Evolutionary conservation across 768 basidiomycete genomes (phyloP), one percentile per base, ranked within the genome.

Genomic region (Lepiota brunneoincarnata): DNA sequence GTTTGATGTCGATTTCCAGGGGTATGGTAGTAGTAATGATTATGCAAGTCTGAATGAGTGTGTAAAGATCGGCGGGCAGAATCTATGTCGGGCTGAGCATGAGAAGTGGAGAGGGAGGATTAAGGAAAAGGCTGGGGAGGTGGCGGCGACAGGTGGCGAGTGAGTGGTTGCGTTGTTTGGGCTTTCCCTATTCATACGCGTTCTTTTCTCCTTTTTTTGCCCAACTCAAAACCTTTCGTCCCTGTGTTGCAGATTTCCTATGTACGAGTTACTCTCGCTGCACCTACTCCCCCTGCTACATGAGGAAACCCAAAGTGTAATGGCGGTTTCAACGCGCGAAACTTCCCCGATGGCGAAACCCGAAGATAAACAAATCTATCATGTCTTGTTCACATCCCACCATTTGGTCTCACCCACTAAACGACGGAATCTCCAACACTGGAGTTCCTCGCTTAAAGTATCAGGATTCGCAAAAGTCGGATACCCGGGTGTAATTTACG

Each of bases 401-500:
- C 86, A 87, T 64, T 78, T 87, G 51, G 69, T 82, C 37, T 84
- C 89, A 48, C 74, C 82, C 20, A 73, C 77, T 61, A 87, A 88
- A 69, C 75, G 87, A 50, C 75, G 81, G 34, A 73, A 78, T 55
- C 69, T 84, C 26, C 75, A 80, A 56, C 69, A 73, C 34, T 84
- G 85, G 79, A 76, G 83, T 1, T 72, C 75, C 12, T 72, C 78
- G 6, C 76, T 88, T 37, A 67, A 67, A 3, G 59, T 90, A 11
- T 58, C 69, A 1, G 88, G 89, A 0, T 91, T 89, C 63, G 82
- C 86, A 1, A 91, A 90, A 67, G 75, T 86, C 7, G 87, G 88
- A 0, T 79, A 89, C 65, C 89, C 89, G 11, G 88, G 87, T 3
- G 73, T 89, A 41, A 87, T 91, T 40, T 91, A 89, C 51, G 83